Conservation (phyloP, 2,329 filamentous ascomycete species). For the Alternaria arbusti region DNA sequence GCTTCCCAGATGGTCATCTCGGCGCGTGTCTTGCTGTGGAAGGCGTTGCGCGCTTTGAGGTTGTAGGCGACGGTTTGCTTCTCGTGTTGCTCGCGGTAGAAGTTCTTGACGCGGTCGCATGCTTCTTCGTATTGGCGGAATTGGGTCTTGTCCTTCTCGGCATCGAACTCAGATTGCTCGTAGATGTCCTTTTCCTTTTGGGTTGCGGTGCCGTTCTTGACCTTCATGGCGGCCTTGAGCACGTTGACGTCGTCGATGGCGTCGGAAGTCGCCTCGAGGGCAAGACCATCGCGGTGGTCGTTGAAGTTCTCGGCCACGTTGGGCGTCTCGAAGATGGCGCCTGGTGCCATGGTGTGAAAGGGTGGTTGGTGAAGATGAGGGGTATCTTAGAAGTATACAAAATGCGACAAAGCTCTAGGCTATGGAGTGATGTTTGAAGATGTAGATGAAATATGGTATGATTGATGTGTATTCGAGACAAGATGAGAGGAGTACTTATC, state of each 20-base stretch:
- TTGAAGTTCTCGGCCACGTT: slow-evolving; percentile 53
- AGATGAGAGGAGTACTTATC: slow-evolving; percentile 31
- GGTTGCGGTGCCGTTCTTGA: slow-evolving; percentile 54
- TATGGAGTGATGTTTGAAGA: slow-evolving; percentile 3
- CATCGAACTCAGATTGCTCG: slow-evolving; percentile 71
- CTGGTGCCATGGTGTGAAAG: slow-evolving; percentile 53
- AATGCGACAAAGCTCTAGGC: neutral
- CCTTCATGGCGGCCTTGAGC: slow-evolving; percentile 61
- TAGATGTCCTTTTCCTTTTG: slow-evolving; percentile 58
- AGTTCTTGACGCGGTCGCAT: slow-evolving; percentile 83
- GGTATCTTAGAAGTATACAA: slow-evolving; percentile 24
- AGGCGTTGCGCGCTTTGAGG: slow-evolving; percentile 75
- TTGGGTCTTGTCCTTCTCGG: slow-evolving; percentile 76
- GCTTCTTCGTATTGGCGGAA: slow-evolving; percentile 86
- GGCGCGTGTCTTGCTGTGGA: slow-evolving; percentile 70
- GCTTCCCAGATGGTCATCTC: slow-evolving; percentile 90
- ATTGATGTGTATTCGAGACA: neutral
- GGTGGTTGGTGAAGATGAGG: slow-evolving; percentile 8
- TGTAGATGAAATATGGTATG: neutral
- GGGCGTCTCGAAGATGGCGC: slow-evolving; percentile 51
- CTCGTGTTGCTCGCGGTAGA: slow-evolving; percentile 76
- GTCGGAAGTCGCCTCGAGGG: slow-evolving; percentile 65
- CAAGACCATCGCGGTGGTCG: slow-evolving; percentile 61
- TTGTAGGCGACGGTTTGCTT: slow-evolving; percentile 86
- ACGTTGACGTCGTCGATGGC: slow-evolving; percentile 67